Evolutionary conservation across 2,329 filamentous ascomycete genomes (phyloP).

Genomic region (Curvularia hawaiiensis): DNA sequence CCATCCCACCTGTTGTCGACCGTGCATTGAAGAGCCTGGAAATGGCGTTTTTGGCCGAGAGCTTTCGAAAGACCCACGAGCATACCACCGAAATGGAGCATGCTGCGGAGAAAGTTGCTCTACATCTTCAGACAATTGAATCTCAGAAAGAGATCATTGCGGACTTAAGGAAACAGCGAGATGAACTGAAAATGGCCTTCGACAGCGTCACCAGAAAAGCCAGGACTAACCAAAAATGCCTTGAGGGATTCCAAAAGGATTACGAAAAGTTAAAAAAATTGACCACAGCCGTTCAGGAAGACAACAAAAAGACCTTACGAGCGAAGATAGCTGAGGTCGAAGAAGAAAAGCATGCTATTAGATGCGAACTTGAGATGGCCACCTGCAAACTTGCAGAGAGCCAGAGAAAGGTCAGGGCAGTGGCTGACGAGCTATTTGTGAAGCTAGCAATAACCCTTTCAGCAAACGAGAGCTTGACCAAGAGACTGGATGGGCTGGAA

Average conservation of each 20-base stretch:
- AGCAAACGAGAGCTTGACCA: slow-evolving; percentile 17
- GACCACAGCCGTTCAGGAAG: slow-evolving; percentile 12
- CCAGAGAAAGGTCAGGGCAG: slow-evolving; percentile 19
- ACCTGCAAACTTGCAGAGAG: slow-evolving; percentile 18
- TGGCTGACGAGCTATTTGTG: slow-evolving; percentile 24
- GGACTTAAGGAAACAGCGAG: slow-evolving; percentile 15
- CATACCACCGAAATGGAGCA: slow-evolving; percentile 4
- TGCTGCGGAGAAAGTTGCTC: slow-evolving; percentile 12
- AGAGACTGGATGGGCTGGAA: slow-evolving; percentile 19
- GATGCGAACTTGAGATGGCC: slow-evolving; percentile 16
- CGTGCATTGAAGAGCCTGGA: slow-evolving; percentile 13
- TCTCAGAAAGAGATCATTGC: slow-evolving; percentile 15
- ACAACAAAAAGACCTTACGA: slow-evolving; percentile 19
- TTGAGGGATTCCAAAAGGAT: slow-evolving; percentile 37
- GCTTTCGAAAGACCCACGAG: slow-evolving; percentile 17
- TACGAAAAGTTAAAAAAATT: slow-evolving; percentile 28
- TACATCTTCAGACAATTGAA: slow-evolving; percentile 14
- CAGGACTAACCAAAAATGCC: slow-evolving; percentile 31
- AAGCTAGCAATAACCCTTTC: slow-evolving; percentile 19
- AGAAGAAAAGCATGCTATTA: slow-evolving; percentile 27
- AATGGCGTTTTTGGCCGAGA: slow-evolving; percentile 17
- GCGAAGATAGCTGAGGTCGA: slow-evolving; percentile 28
- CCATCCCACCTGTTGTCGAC: slow-evolving; percentile 9
- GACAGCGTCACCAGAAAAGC: slow-evolving; percentile 20
- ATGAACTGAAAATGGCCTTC: slow-evolving; percentile 6